Evolutionary conservation across 441 rosid species (phyloP).

Genomic region (Macaranga tanarius): DNA sequence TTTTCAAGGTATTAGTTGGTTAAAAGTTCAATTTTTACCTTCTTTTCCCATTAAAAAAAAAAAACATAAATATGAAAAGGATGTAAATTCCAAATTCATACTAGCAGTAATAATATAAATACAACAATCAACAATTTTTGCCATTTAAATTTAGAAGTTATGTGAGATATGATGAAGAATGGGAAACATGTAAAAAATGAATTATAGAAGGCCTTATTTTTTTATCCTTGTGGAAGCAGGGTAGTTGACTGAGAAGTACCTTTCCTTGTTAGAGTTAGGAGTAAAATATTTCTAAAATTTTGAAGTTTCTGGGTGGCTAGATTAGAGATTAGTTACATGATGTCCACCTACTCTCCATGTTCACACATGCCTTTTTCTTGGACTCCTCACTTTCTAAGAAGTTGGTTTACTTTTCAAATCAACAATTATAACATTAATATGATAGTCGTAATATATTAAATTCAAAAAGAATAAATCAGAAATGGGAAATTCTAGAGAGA

Average conservation of each 20-base stretch:
- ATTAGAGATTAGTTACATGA: background rate
- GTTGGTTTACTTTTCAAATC: background rate
- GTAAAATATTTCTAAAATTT: background rate
- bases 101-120: too few species aligned
- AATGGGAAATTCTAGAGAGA: background rate
- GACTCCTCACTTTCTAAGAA: background rate
- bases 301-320: background rate
- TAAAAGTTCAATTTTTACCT: too few species aligned
- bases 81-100: too few species aligned
- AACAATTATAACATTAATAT: background rate
- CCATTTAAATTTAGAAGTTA: too few species aligned
- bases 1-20: too few species aligned
- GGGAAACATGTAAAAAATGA: too few species aligned
- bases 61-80: too few species aligned
- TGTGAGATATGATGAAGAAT: too few species aligned
- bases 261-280: too few species aligned
- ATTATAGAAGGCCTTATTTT: background rate
- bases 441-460: background rate
- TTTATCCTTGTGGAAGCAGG: background rate
- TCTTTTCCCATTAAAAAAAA: too few species aligned
- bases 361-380: conserved; percentile 5
- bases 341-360: conserved; percentile 9
- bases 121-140: too few species aligned
- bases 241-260: background rate
- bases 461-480: background rate